Evolutionary conservation across 257 asterid genomes (phyloP).

Genomic region (Solanum chilense): DNA sequence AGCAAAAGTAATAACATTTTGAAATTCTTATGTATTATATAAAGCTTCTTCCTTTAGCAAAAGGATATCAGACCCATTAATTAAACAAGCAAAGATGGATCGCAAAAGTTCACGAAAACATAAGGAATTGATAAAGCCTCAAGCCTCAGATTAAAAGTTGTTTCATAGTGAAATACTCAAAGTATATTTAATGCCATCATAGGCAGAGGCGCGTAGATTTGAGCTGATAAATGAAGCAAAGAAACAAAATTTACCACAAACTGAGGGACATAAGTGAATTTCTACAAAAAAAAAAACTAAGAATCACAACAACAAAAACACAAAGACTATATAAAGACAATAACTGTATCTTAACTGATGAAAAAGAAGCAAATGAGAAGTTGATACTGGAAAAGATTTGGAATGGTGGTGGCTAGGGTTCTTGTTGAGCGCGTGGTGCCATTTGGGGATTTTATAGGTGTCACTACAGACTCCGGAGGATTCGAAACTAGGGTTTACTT

Average conservation of each 20-base stretch:
- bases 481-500: not conserved
- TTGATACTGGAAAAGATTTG: no score
- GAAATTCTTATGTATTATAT: not conserved
- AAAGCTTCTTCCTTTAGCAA: not conserved
- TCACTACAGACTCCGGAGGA: not conserved
- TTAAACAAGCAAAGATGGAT: not conserved
- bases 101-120: not conserved
- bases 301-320: not conserved
- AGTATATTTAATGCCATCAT: slow-evolving; percentile 62
- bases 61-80: not conserved
- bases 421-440: not conserved
- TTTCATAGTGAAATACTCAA: slow-evolving; percentile 37
- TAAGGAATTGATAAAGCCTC: not conserved
- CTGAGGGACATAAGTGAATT: not conserved
- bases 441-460: not conserved
- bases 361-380: not conserved
- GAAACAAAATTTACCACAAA: not conserved
- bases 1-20: not conserved
- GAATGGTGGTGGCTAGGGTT: not conserved
- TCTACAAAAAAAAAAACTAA: not conserved
- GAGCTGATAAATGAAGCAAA: not conserved
- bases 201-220: slow-evolving; percentile 7
- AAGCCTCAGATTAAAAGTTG: slow-evolving; percentile 30
- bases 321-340: not conserved
- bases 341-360: not conserved